Base-by-base conservation (phyloP, 2,329 filamentous ascomycete genomes). In the Phialophora macrospora region DNA sequence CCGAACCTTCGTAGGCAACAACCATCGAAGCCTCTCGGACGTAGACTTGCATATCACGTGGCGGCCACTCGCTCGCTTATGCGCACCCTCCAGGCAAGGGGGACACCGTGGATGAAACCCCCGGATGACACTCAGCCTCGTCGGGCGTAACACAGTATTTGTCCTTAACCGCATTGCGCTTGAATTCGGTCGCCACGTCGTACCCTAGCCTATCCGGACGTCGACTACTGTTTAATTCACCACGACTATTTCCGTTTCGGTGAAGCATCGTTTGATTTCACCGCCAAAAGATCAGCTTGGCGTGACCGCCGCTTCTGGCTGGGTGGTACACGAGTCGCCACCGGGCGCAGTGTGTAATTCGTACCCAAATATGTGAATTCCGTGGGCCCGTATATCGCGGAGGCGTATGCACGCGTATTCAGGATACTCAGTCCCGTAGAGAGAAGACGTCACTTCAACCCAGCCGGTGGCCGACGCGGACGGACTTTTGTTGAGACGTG, bases 61-160 rank as follows among this genome's bases (percentile, higher is more conserved):
- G 17, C 24, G 8, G 24, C n/a, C 3, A 17, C 38, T 12, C 32
- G 32, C 17, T 55, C 52, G 52, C 24, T 55, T 34, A 34, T 55
- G 24, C 9, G 5, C 28, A 4, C 28, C 52, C 28, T 30, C 28
- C 28, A 55, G 52, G 52, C 52, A 55, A 34, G 28, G n/a, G n/a
- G n/a, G 28, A 55, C 52, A 14, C 4, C 14, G 24, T 26, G 51
- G 24, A 54, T 30, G 26, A 22, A 54, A 28, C 57, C 28, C 28
- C 57, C 26, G n/a, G 28, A 49, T 30, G 44, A 51, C 28, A 30
- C 58, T 44, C 58, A 60, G 58, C 58, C 58, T 60, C 48, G 58
- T 60, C n/a, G 58, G 24, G 12, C n/a, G 22, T 28, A 48, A 58
- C 6, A 22, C 55, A 17, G 55, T 2, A 26, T 17, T 24, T n/a